Evolutionary conservation across 441 rosid genomes (phyloP).

Genomic region (Jatropha podagrica): DNA sequence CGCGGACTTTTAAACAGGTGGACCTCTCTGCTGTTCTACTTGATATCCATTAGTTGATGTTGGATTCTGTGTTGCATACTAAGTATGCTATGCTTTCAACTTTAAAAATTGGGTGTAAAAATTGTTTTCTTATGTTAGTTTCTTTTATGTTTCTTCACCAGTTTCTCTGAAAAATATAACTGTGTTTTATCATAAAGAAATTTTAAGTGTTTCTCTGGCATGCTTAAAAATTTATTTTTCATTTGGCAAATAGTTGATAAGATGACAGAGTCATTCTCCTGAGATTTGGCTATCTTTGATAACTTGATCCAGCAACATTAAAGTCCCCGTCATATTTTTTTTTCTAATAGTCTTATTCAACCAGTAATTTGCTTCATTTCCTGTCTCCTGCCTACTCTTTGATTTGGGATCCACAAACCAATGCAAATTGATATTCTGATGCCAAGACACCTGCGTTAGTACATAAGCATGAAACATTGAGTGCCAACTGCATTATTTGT

Average conservation of each 20-base stretch:
- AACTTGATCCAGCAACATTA: background rate
- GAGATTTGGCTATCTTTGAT: background rate
- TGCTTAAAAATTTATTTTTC: background rate
- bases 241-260: background rate
- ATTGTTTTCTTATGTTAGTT: background rate
- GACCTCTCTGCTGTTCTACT: conserved; percentile 7
- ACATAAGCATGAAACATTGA: background rate
- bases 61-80: background rate
- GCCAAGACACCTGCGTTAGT: background rate
- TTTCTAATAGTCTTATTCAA: background rate
- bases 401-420: background rate
- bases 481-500: background rate
- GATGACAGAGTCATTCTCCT: background rate
- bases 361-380: background rate
- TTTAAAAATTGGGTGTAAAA: background rate
- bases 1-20: conserved; percentile 66
- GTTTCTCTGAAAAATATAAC: background rate
- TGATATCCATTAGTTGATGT: background rate
- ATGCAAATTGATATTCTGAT: background rate
- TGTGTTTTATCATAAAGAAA: no score
- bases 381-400: background rate
- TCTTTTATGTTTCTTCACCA: background rate
- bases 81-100: background rate
- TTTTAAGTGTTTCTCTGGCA: background rate
- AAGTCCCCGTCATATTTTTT: background rate